These are phyloP conservation scores for Mucor circinelloides DNA, from an alignment of 371 early-diverging fungal genomes.

Conservation along the genomic window DNA sequence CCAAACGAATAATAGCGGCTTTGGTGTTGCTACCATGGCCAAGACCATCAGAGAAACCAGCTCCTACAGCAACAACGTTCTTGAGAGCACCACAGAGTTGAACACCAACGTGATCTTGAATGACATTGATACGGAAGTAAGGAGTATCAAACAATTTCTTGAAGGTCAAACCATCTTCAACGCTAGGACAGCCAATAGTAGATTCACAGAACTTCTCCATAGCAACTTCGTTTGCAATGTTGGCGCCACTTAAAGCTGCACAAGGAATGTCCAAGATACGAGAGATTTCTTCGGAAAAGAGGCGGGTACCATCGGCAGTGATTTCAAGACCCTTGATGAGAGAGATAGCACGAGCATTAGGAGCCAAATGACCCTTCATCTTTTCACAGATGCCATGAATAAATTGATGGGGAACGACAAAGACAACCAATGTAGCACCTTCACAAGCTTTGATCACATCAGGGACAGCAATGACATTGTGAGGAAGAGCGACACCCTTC, in stretches of 20 bases:
- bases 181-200: slow-evolving; percentile 76
- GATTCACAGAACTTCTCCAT: slow-evolving; percentile 90
- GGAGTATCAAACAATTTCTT: slow-evolving; percentile 54
- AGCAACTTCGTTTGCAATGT: slow-evolving; percentile 92
- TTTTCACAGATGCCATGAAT: slow-evolving; percentile 77
- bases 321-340: slow-evolving; percentile 94
- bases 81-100: slow-evolving; percentile 98
- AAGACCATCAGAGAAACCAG: slow-evolving; percentile 90
- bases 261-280: slow-evolving; percentile 81
- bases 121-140: slow-evolving; percentile 82
- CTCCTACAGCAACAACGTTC: slow-evolving; percentile 96
- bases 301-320: slow-evolving; percentile 64
- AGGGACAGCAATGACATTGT: slow-evolving; percentile 73
- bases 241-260: slow-evolving; percentile 95
- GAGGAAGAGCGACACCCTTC: slow-evolving; percentile 83
- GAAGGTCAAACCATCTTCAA: slow-evolving; percentile 79
- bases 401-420: slow-evolving; percentile 98
- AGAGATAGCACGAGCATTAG: slow-evolving; percentile 71
- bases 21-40: slow-evolving; percentile 92
- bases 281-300: slow-evolving; percentile 78
- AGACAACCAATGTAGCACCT: slow-evolving; percentile 87
- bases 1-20: slow-evolving; percentile 95
- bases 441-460: slow-evolving; percentile 77
- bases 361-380: slow-evolving; percentile 58
- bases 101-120: slow-evolving; percentile 87